A percentile compares a stretch with the other conserved stretches of the same genome.
Evolutionary conservation across 331 rosid genomes (phyloP).

Genomic region (Quercus phellos): DNA sequence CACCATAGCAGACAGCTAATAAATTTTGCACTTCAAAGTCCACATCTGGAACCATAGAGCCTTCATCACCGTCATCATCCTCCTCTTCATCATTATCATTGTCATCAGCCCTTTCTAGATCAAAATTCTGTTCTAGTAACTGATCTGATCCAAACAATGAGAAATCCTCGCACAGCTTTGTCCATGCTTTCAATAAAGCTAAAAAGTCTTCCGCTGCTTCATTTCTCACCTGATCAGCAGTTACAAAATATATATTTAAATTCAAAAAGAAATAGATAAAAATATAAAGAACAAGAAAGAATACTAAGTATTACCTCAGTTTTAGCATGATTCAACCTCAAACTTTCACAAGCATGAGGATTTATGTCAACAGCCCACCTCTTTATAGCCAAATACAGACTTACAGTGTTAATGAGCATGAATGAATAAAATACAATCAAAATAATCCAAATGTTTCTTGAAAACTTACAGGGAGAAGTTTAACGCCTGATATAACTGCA

Average conservation of each 20-base stretch:
- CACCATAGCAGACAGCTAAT: constrained; percentile 38
- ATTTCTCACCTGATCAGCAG: constrained; percentile 34
- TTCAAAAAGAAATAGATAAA: neutral
- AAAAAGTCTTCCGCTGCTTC: constrained; percentile 36
- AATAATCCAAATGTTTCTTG: no score
- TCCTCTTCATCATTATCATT: neutral
- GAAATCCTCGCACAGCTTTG: constrained; percentile 27
- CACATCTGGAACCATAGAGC: constrained; percentile 11
- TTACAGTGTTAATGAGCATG: no score
- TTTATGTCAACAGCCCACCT: constrained; percentile 49
- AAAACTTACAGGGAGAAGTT: constrained; percentile 34
- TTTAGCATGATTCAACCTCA: constrained; percentile 40
- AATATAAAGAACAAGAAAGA: neutral
- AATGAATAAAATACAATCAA: no score
- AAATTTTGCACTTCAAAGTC: constrained; percentile 41
- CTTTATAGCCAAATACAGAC: constrained; percentile 6
- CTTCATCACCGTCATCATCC: neutral
- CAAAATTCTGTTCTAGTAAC: neutral
- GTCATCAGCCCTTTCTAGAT: constrained; percentile 1
- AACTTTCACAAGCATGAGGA: constrained; percentile 26
- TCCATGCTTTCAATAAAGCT: constrained; percentile 34
- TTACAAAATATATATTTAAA: neutral
- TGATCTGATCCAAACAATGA: constrained; percentile 6
- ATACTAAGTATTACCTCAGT: constrained; percentile 25
- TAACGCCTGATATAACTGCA: constrained; percentile 31